Conservation (phyloP, 2,329 filamentous ascomycete species). For the Grosmannia clavigera region DNA sequence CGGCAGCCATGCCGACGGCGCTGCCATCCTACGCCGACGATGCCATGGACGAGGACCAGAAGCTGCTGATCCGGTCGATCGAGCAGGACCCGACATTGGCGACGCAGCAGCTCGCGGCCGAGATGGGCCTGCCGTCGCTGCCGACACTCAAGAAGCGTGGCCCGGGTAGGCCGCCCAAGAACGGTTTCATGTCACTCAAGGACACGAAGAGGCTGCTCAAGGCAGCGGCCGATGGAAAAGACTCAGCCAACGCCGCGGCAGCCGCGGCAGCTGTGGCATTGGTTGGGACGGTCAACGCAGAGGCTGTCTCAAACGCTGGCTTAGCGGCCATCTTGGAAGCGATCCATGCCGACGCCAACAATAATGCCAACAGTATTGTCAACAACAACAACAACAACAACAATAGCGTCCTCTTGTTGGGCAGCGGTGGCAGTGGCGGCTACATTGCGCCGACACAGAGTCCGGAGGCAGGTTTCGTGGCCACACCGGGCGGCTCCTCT, state of each 20-base stretch:
- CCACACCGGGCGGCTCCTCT: background rate
- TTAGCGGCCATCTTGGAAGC: background rate
- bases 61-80: background rate
- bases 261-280: background rate
- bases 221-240: constrained; percentile 29
- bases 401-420: too few relatives aligned
- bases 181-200: constrained; percentile 66
- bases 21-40: background rate
- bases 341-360: background rate
- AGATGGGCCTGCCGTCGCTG: constrained; percentile 16
- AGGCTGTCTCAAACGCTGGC: background rate
- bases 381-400: background rate
- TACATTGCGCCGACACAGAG: background rate
- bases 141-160: constrained; percentile 53
- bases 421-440: background rate
- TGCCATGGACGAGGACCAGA: background rate
- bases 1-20: background rate
- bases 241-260: constrained; percentile 18
- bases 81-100: background rate
- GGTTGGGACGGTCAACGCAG: background rate
- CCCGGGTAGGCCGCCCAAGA: constrained; percentile 70
- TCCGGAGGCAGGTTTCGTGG: background rate
- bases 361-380: background rate
- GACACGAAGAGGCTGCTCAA: constrained; percentile 54
- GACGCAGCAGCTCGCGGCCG: constrained; percentile 5